Percentiles rank a stretch among this genome's conserved stretches.
Evolutionary conservation across 2,329 filamentous ascomycete species (phyloP).

Genomic region (Stagonosporopsis vannaccii): DNA sequence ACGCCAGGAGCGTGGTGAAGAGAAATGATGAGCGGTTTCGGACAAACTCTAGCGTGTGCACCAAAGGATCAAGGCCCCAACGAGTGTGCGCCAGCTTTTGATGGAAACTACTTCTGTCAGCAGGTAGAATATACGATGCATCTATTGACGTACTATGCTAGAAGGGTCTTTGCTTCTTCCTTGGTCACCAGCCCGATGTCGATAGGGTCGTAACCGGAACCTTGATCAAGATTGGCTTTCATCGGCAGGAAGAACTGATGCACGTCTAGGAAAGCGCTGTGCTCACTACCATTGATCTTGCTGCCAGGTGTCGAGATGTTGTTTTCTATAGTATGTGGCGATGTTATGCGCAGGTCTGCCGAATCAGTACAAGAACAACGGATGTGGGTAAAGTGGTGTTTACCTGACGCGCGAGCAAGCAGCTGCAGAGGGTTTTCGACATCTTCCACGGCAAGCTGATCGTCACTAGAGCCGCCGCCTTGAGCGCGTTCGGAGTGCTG

Average conservation of each 20-base stretch:
- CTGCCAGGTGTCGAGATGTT: conserved; percentile 39
- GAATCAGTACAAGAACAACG: background rate
- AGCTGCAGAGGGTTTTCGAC: conserved; percentile 78
- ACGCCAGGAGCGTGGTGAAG: conserved; percentile 74
- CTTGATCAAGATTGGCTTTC: conserved; percentile 68
- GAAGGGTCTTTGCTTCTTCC: conserved; percentile 69
- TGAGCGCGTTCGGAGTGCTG: conserved; percentile 33
- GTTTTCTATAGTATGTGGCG: conserved; percentile 30
- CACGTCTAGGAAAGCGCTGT: conserved; percentile 57
- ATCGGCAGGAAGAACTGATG: conserved; percentile 73
- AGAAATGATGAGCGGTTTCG: conserved; percentile 73
- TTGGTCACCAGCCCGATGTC: conserved; percentile 72
- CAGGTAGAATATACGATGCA: background rate
- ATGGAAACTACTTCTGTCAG: conserved; percentile 63
- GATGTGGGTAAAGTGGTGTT: background rate
- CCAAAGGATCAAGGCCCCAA: conserved; percentile 73
- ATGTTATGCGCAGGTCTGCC: conserved; percentile 65
- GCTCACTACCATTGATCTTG: conserved; percentile 41
- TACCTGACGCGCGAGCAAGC: conserved; percentile 70
- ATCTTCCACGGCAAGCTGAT: conserved; percentile 66
- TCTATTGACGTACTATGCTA: conserved; percentile 64
- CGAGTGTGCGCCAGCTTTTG: conserved; percentile 74
- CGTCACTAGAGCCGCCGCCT: conserved; percentile 43
- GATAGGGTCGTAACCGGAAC: conserved; percentile 71
- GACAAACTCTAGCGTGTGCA: conserved; percentile 72